Percentiles rank a stretch among this genome's conserved stretches.
These are phyloP conservation scores for Violaceomyces palustris DNA, from an alignment of 1,284 basidiomycete genomes.

Conservation along the genomic window DNA sequence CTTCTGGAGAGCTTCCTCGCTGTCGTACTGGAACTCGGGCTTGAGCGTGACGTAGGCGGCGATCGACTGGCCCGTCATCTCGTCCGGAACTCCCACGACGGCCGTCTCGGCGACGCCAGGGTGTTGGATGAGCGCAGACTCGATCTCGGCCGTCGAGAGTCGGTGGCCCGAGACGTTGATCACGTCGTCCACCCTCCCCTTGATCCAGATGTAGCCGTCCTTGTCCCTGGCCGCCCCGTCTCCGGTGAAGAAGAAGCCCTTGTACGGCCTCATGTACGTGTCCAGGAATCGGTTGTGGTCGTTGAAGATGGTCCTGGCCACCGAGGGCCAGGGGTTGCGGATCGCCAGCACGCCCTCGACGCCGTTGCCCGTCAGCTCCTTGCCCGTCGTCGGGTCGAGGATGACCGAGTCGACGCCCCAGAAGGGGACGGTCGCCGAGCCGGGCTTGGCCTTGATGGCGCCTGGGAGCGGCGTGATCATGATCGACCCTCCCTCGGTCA, in stretches of 20 bases:
- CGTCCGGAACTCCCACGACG: constrained; percentile 50
- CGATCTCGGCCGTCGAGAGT: constrained; percentile 93
- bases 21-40: constrained; percentile 68
- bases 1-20: constrained; percentile 71
- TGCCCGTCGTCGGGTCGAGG: constrained; percentile 73
- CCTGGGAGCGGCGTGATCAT: constrained; percentile 92
- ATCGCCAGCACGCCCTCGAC: constrained; percentile 88
- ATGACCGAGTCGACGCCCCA: constrained; percentile 88
- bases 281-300: constrained; percentile 90
- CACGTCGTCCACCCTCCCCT: constrained; percentile 87
- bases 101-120: constrained; percentile 93
- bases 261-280: constrained; percentile 76
- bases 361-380: constrained; percentile 72
- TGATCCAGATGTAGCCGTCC: constrained; percentile 86
- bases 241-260: constrained; percentile 82
- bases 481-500: constrained; percentile 96
- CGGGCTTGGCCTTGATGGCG: constrained; percentile 91
- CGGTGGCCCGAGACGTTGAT: constrained; percentile 78
- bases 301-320: constrained; percentile 86
- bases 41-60: constrained; percentile 59
- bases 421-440: constrained; percentile 93
- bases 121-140: constrained; percentile 89
- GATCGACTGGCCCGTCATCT: constrained; percentile 51
- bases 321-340: constrained; percentile 86
- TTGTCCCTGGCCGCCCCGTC: constrained; percentile 91